Base-by-base conservation (phyloP, 2,329 filamentous ascomycete species). In the Alternaria burnsii region DNA sequence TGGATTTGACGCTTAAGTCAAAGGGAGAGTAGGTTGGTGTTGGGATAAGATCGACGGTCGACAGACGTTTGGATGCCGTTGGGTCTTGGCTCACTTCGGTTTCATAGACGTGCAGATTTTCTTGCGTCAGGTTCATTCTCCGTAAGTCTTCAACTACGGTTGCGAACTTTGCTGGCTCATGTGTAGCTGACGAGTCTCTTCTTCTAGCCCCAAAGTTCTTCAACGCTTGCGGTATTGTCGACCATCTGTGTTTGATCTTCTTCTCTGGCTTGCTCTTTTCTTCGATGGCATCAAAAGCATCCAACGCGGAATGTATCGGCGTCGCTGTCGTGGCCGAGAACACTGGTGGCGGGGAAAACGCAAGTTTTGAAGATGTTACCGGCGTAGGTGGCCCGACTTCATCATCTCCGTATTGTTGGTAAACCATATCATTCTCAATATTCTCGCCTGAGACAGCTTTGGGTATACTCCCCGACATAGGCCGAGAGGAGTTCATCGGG, bases 21-120 rank as follows among this genome's bases (percentile, higher is more conserved):
- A 70, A 48, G 18, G 70, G 70, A 18, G 70, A 71, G 53, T 71
- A 66, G 24, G 65, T 58, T 20, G 70, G 70, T 34, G 70, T 72
- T 5, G 70, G 70, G 14, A 70, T 55, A n/a, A 65, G 55, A 14
- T 66, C 62, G 43, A 54, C 50, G 38, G 43, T 59, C 36, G 64
- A 67, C 22, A 61, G 60, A 32, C 46, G 65, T 48, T 58, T 63
- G 34, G 54, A 55, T 34, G 42, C 55, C 42, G 24, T 38, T 50
- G 42, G 55, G 32, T 34, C 48, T 36, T 51, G 59, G 41, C 22
- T 56, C n/a, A 40, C 56, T 46, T 62, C 61, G 10, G 30, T 24
- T n/a, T 65, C 65, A 40, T 63, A 62, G 24, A 24, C 48, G n/a
- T 56, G 48, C 24, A 62, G 47, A 42, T 65, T 67, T 28, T 68